Conservation (phyloP, 2,329 filamentous ascomycete genomes). For the Capronia epimyces region DNA sequence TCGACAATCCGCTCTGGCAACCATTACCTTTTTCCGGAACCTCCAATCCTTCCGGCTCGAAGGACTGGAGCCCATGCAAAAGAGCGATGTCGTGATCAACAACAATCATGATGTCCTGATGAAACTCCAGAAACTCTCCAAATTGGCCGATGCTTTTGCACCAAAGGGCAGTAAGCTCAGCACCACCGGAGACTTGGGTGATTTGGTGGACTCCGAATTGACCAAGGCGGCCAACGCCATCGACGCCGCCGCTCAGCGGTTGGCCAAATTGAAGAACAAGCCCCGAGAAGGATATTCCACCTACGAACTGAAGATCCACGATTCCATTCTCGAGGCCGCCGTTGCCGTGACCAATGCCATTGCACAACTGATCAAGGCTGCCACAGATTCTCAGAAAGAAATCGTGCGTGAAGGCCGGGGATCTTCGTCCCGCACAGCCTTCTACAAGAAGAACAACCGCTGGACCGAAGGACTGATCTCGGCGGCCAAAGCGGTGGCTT, state of each 20-base stretch:
- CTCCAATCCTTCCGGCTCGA: slow-evolving; percentile 91
- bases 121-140: slow-evolving; percentile 87
- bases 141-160: slow-evolving; percentile 84
- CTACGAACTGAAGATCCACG: slow-evolving; percentile 93
- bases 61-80: slow-evolving; percentile 81
- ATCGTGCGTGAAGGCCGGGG: slow-evolving; percentile 92
- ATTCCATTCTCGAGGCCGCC: slow-evolving; percentile 88
- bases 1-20: slow-evolving; percentile 75
- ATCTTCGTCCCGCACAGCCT: slow-evolving; percentile 78
- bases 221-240: slow-evolving; percentile 93
- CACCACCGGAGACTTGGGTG: slow-evolving; percentile 69
- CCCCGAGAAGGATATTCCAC: slow-evolving; percentile 92
- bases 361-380: slow-evolving; percentile 87
- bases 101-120: slow-evolving; percentile 95
- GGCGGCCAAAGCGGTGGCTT: slow-evolving; percentile 90
- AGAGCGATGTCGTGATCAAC: slow-evolving; percentile 95
- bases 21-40: slow-evolving; percentile 90
- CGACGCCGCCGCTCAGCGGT: slow-evolving; percentile 78
- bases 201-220: slow-evolving; percentile 86
- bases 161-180: slow-evolving; percentile 78
- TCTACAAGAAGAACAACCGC: slow-evolving; percentile 99
- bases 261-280: slow-evolving; percentile 92
- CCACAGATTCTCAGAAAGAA: slow-evolving; percentile 86
- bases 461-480: slow-evolving; percentile 98
- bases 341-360: slow-evolving; percentile 92